Base-by-base conservation (phyloP, 129 eudicot genomes). In the Lactuca saligna region DNA sequence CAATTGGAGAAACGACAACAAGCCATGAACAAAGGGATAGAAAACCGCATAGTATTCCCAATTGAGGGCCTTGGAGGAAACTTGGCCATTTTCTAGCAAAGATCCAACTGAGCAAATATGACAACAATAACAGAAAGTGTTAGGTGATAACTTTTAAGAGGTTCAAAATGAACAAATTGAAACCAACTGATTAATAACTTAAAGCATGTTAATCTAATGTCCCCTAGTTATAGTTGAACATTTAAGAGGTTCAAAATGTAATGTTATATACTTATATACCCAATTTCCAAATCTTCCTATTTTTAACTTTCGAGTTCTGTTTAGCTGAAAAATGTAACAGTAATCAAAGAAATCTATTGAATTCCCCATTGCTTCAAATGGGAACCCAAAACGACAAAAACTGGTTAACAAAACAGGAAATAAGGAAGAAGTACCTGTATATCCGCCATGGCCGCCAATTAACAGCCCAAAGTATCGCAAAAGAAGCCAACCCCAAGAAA, bases 371-470 rank as follows among this genome's bases (percentile, higher is more conserved):
- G 59, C 66, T 20, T 69, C 64, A 61, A 54, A n/a, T 44, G 11
- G 42, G n/a, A 64, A 39, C 25, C 13, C 29, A 17, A 25, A 55
- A 69, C 29, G 41, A 68, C 15, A 41, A 34, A 42, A 66, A 48
- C 4, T 25, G 5, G 16, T 2, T 29, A 35, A 3, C 63, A 33
- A 41, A 37, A 63, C 2, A 8, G 17, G 15, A 61, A 61, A 54
- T 37, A 56, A 29, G 3, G 53, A 65, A 55, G 16, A 67, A 20
- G 49, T 31, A 89, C 99, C 99, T 93, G 39, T 90, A 94, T 58
- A 94, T 88, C 63, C 99, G 93, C 99, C 99, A 94, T 5, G 99
- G 99, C 49, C 99, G 75, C 99, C 99, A 94, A 83, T 94, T 94
- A 48, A 94, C 99, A 11, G 95, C 91, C 97, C 97, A 94, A 11